A percentile compares a stretch with the other conserved stretches of the same genome.
Conservation (phyloP, 2,329 filamentous ascomycete species). For the Colletotrichum musae region DNA sequence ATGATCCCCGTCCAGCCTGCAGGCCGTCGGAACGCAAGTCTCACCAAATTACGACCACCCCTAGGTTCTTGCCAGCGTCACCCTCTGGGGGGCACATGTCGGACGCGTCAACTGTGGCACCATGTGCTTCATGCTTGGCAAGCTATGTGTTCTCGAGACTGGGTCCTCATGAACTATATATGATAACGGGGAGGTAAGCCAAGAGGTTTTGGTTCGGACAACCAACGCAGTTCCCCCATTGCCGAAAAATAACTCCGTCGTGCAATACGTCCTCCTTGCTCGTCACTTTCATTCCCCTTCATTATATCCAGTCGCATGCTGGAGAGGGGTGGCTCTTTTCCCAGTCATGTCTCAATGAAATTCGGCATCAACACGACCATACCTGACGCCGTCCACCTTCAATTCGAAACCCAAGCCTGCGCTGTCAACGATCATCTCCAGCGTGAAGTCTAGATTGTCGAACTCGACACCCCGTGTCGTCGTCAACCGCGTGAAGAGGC, state of each 20-base stretch:
- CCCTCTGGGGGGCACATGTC: slow-evolving; percentile 2
- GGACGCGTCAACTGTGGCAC: slow-evolving; percentile 33
- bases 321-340: background rate
- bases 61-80: background rate
- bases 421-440: slow-evolving; percentile 87
- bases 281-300: background rate
- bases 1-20: slow-evolving; percentile 3
- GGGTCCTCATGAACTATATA: slow-evolving; percentile 26
- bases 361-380: slow-evolving; percentile 83
- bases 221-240: slow-evolving; percentile 7
- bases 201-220: background rate
- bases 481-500: slow-evolving; percentile 80
- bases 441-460: slow-evolving; percentile 84
- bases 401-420: slow-evolving; percentile 83
- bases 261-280: slow-evolving; percentile 9
- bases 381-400: slow-evolving; percentile 83
- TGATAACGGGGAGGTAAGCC: slow-evolving; percentile 12
- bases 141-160: slow-evolving; percentile 30
- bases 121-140: slow-evolving; percentile 19
- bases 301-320: slow-evolving; percentile 5
- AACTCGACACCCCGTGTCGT: slow-evolving; percentile 86
- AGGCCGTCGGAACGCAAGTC: background rate
- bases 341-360: slow-evolving; percentile 70
- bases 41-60: slow-evolving; percentile 1
- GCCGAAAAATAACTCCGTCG: slow-evolving; percentile 15